Evolutionary conservation across 352 stramenopile species (phyloP).

Genomic region (Pythium folliculosum): DNA sequence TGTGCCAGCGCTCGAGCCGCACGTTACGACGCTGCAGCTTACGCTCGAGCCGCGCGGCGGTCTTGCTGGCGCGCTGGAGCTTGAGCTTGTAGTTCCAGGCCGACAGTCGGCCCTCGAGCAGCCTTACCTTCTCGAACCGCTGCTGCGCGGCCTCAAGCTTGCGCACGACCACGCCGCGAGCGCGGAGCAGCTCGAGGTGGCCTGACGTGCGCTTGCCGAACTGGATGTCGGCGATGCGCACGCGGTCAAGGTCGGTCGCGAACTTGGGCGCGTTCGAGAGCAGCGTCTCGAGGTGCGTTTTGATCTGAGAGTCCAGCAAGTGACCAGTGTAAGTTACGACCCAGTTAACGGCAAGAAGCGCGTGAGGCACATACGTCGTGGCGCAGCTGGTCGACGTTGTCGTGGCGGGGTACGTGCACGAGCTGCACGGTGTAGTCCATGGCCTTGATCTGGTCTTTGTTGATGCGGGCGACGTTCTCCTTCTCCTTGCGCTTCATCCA

Average conservation of each 20-base stretch:
- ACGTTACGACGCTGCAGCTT: conserved; percentile 49
- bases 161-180: conserved; percentile 61
- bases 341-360: neutral
- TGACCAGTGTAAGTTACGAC: neutral
- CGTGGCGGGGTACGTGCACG: conserved; percentile 59
- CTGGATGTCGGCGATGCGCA: conserved; percentile 76
- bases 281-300: conserved; percentile 58
- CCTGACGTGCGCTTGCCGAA: conserved; percentile 72
- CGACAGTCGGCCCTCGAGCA: conserved; percentile 50
- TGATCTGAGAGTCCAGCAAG: conserved; percentile 41
- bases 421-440: conserved; percentile 83
- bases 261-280: conserved; percentile 56
- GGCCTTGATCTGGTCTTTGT: conserved; percentile 64
- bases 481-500: conserved; percentile 80
- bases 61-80: conserved; percentile 42
- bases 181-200: conserved; percentile 60
- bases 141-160: conserved; percentile 67
- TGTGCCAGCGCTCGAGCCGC: conserved; percentile 49
- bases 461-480: conserved; percentile 57
- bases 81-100: conserved; percentile 45
- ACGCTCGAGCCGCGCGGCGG: conserved; percentile 43
- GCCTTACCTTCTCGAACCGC: conserved; percentile 64
- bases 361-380: conserved; percentile 43
- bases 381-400: conserved; percentile 58
- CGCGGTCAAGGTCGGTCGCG: conserved; percentile 53